Conservation (phyloP, 2,329 filamentous ascomycete genomes). For the Aureobasidium uvarum region DNA sequence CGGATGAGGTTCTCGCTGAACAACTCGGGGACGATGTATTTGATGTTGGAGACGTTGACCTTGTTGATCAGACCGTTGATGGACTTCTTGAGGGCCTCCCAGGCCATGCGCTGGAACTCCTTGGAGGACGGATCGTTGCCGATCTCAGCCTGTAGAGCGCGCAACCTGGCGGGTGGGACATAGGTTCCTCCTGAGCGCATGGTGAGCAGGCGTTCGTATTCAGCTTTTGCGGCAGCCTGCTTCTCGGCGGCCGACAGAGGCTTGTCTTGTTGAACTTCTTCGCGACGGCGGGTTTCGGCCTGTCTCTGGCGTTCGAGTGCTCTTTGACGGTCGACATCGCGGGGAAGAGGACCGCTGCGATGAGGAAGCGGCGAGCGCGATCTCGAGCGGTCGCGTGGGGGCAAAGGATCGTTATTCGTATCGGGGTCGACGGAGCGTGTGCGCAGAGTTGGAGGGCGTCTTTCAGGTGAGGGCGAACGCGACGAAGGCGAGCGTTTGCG, state of each 20-base stretch:
- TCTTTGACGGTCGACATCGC: constrained; percentile 51
- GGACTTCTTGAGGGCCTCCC: constrained; percentile 98
- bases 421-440: constrained; percentile 28
- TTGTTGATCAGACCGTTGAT: constrained; percentile 99
- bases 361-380: constrained; percentile 30
- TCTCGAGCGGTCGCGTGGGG: constrained; percentile 30
- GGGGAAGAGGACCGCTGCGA: constrained; percentile 43
- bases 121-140: constrained; percentile 86
- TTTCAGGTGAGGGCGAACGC: constrained; percentile 39
- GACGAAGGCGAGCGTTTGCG: constrained; percentile 39
- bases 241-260: constrained; percentile 75
- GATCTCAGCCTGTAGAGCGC: constrained; percentile 92
- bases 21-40: constrained; percentile 91
- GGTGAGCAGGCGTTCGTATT: constrained; percentile 87
- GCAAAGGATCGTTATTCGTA: neutral
- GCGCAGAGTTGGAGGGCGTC: constrained; percentile 37
- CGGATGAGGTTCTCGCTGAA: constrained; percentile 93
- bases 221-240: constrained; percentile 82
- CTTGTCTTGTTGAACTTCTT: constrained; percentile 50
- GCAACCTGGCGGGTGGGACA: constrained; percentile 85
- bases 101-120: constrained; percentile 98
- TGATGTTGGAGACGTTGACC: constrained; percentile 97
- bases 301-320: constrained; percentile 55
- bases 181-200: constrained; percentile 96
- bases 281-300: constrained; percentile 44